Conservation (phyloP, 139 green algal species). For the Limnomonas spitsbergensis region DNA sequence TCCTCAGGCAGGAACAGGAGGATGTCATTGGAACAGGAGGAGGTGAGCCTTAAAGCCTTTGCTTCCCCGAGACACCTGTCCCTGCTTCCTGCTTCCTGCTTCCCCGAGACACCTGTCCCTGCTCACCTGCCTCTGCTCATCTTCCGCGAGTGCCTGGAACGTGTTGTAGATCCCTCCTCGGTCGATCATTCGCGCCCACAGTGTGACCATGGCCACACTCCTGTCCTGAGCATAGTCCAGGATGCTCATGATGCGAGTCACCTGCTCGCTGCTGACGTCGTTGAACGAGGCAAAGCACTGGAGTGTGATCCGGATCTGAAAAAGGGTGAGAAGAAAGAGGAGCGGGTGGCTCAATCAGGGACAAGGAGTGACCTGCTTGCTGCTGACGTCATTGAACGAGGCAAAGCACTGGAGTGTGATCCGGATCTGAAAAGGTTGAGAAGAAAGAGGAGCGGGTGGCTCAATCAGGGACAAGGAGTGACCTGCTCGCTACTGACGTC, state of each 20-base stretch:
- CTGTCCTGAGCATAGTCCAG: slow-evolving; percentile 27
- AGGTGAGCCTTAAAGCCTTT: too few species aligned
- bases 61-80: too few species aligned
- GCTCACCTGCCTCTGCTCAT: slow-evolving; percentile 19
- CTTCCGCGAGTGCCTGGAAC: slow-evolving; percentile 12
- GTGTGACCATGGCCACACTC: slow-evolving; percentile 12
- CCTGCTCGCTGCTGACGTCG: slow-evolving; percentile 17
- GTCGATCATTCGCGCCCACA: slow-evolving; percentile 34
- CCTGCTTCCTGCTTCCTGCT: too few species aligned
- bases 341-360: too few species aligned
- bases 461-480: too few species aligned
- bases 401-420: slow-evolving; percentile 30
- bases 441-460: too few species aligned
- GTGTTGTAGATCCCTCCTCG: slow-evolving; percentile 17
- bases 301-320: slow-evolving; percentile 24
- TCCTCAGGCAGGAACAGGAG: too few species aligned
- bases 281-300: slow-evolving; percentile 24
- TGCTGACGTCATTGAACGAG: slow-evolving; percentile 11
- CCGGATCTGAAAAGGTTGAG: slow-evolving; percentile 16
- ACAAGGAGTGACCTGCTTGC: slow-evolving; percentile 11
- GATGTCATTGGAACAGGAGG: too few species aligned
- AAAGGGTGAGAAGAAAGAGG: too few species aligned
- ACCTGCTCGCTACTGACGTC: slow-evolving; percentile 16
- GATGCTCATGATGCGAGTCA: not conserved
- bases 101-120: too few species aligned